Percentiles rank a stretch among this genome's conserved stretches.
These are phyloP conservation scores for Syncephalastrum sp. DNA, from an alignment of 371 early-diverging fungal genomes.

Conservation along the genomic window DNA sequence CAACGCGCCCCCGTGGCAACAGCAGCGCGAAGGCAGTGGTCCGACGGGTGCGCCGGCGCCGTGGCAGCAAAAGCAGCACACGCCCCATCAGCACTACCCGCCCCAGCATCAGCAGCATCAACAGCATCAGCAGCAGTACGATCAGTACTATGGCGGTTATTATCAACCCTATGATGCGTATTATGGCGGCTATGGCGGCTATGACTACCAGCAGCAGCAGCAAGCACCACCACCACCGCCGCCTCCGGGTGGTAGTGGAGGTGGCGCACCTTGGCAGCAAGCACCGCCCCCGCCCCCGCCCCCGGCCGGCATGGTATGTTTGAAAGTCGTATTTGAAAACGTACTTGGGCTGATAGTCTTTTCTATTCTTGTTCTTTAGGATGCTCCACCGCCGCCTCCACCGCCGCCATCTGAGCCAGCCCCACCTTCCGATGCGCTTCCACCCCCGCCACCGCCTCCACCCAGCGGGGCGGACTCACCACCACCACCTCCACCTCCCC, in stretches of 20 bases:
- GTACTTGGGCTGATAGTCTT: not conserved
- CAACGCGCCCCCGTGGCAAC: slow-evolving; percentile 41
- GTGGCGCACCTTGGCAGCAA: slow-evolving; percentile 22
- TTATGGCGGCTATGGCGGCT: slow-evolving; percentile 26
- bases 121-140: not conserved
- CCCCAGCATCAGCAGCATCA: slow-evolving; percentile 5
- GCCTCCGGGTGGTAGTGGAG: slow-evolving; percentile 2
- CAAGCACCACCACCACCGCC: slow-evolving; percentile 36
- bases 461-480: slow-evolving; percentile 1
- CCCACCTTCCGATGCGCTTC: slow-evolving; percentile 25
- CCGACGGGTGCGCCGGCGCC: slow-evolving; percentile 12
- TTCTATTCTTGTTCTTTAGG: not conserved
- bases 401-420: slow-evolving; percentile 29
- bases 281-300: slow-evolving; percentile 18
- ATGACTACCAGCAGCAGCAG: slow-evolving; percentile 22
- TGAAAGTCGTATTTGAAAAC: not conserved
- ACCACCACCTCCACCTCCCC: too few species aligned
- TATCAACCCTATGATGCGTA: slow-evolving; percentile 17
- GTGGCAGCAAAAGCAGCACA: not conserved
- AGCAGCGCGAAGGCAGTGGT: slow-evolving; percentile 10
- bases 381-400: slow-evolving; percentile 28
- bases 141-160: slow-evolving; percentile 7
- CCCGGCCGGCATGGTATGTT: slow-evolving; percentile 14
- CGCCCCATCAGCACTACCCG: not conserved
- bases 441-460: slow-evolving; percentile 43